Conservation (phyloP, 352 stramenopile genomes). For the Pelagophyceae sp. region DNA sequence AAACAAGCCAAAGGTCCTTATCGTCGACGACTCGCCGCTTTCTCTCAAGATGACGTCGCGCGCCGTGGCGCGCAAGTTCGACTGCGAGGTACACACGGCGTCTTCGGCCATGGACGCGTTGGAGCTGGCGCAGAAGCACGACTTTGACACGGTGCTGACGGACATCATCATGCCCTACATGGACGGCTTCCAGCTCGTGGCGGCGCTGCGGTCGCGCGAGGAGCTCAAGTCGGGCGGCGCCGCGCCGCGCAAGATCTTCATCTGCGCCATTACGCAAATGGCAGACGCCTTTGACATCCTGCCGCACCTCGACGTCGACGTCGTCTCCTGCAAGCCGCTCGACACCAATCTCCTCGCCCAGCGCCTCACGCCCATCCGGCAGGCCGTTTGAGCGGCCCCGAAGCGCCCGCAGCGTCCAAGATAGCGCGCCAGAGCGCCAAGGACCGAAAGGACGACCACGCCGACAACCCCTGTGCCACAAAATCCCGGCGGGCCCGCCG, state of each 20-base stretch:
- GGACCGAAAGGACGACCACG: too few relatives aligned
- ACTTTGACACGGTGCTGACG: not conserved
- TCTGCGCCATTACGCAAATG: not conserved
- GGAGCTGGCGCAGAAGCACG: not conserved
- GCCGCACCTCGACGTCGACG: not conserved
- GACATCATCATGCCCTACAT: not conserved
- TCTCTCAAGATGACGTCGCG: not conserved
- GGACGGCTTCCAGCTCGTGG: constrained; percentile 3
- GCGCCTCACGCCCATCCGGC: too few relatives aligned
- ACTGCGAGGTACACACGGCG: not conserved
- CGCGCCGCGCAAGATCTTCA: not conserved
- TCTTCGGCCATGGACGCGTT: not conserved
- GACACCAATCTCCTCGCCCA: not conserved
- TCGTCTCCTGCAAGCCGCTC: constrained; percentile 6
- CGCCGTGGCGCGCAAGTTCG: not conserved
- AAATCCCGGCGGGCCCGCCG: too few relatives aligned
- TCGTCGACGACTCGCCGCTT: not conserved
- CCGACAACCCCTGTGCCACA: too few relatives aligned
- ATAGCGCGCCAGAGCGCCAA: too few relatives aligned
- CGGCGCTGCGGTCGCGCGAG: not conserved
- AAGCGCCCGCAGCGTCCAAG: too few relatives aligned
- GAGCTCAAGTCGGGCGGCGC: not conserved
- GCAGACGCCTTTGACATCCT: not conserved
- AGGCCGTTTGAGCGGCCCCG: too few relatives aligned
- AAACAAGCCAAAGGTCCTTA: not conserved